These are phyloP conservation scores for Populus tomentosa DNA, from an alignment of 441 rosid species.

Conservation along the genomic window DNA sequence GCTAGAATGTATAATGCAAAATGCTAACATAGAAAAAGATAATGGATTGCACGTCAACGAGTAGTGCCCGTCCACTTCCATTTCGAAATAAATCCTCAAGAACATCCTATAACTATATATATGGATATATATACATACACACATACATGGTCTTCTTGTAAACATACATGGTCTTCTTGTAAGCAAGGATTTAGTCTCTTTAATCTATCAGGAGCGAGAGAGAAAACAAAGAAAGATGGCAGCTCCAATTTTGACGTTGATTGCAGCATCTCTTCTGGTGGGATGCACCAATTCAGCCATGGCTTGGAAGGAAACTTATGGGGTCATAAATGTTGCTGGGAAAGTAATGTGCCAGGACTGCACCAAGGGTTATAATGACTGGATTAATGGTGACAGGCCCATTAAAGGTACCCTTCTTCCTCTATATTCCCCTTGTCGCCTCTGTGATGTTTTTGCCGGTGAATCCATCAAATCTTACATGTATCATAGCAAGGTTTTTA, in stretches of 20 bases:
- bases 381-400: constrained; percentile 52
- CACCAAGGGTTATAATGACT: constrained; percentile 49
- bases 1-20: not conserved
- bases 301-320: constrained; percentile 22
- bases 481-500: not conserved
- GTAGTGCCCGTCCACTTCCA: constrained; percentile 45
- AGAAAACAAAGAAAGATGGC: constrained; percentile 22
- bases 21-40: not conserved
- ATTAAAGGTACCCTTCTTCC: constrained; percentile 48
- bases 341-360: constrained; percentile 79
- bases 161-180: not conserved
- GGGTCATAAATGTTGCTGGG: constrained; percentile 53
- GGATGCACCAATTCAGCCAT: constrained; percentile 14
- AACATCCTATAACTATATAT: not conserved
- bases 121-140: not conserved
- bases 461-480: not conserved
- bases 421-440: not conserved
- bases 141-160: too few species aligned
- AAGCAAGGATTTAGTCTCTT: not conserved
- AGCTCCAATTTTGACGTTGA: constrained; percentile 18
- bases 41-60: constrained; percentile 48
- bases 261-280: constrained; percentile 21
- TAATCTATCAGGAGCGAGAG: not conserved
- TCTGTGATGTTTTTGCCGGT: not conserved
- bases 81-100: not conserved